phyloP scores from a whole-genome alignment of 805 yeast genomes.

The Jamesozyma rosinii region DNA sequence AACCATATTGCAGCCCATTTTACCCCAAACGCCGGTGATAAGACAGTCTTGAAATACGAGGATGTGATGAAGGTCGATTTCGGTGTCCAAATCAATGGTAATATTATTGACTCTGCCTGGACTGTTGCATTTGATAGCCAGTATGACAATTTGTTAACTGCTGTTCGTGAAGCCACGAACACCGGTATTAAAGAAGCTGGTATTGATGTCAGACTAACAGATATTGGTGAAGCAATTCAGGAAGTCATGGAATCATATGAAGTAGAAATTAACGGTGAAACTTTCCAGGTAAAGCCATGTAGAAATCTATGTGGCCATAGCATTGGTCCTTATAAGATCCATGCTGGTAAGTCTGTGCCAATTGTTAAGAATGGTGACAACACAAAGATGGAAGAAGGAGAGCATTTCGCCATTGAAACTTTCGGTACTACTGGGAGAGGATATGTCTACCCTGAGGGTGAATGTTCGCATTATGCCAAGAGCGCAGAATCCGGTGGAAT shows the following conservation, averaged over 20 bases:
- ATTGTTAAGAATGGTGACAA: constrained; percentile 87
- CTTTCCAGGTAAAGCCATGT: constrained; percentile 77
- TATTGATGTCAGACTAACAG: constrained; percentile 88
- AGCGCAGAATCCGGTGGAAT: constrained; percentile 35
- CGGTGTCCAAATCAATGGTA: constrained; percentile 94
- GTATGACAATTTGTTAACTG: constrained; percentile 70
- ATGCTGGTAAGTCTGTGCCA: constrained; percentile 94
- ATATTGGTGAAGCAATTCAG: constrained; percentile 91
- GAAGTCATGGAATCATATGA: constrained; percentile 97
- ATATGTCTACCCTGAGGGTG: constrained; percentile 76
- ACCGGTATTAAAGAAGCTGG: constrained; percentile 92
- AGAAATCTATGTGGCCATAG: constrained; percentile 92
- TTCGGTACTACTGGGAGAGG: constrained; percentile 97
- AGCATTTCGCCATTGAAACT: constrained; percentile 94
- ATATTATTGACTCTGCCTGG: constrained; percentile 90
- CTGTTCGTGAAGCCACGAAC: constrained; percentile 88
- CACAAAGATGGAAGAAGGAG: constrained; percentile 99
- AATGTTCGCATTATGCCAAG: constrained; percentile 86
- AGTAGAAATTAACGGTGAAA: constrained; percentile 79
- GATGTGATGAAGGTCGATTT: constrained; percentile 96
- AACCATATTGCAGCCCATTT: constrained; percentile 96
- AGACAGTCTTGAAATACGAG: constrained; percentile 64
- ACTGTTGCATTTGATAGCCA: constrained; percentile 79
- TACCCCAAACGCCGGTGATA: constrained; percentile 94
- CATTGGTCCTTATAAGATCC: constrained; percentile 75